phyloP scores from a whole-genome alignment of 2,329 filamentous ascomycete species.

The Aspergillus sp. region DNA sequence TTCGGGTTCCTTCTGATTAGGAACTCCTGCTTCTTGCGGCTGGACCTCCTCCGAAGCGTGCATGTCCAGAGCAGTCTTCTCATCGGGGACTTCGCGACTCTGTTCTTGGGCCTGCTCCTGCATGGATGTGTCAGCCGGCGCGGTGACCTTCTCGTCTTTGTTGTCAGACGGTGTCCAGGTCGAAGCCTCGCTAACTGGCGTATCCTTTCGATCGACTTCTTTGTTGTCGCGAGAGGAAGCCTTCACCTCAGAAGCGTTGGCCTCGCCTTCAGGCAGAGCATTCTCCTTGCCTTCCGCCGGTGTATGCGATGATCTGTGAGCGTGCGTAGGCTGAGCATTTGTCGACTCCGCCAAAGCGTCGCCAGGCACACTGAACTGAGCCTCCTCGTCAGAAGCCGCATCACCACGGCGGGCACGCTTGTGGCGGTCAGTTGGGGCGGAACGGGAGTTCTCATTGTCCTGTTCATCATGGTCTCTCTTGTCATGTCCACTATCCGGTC shows the following conservation, averaged over 20 bases:
- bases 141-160: slow-evolving; percentile 43
- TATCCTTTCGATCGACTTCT: slow-evolving; percentile 23
- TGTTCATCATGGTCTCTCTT: slow-evolving; percentile 35
- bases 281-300: slow-evolving; percentile 38
- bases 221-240: slow-evolving; percentile 43
- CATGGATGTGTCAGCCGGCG: slow-evolving; percentile 49
- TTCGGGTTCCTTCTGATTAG: slow-evolving; percentile 11
- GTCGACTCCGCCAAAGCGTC: slow-evolving; percentile 32
- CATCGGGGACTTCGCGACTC: slow-evolving; percentile 11
- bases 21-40: slow-evolving; percentile 5
- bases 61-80: slow-evolving; percentile 11
- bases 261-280: slow-evolving; percentile 38
- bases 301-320: slow-evolving; percentile 21
- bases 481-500: slow-evolving; percentile 52
- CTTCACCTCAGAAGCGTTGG: slow-evolving; percentile 25
- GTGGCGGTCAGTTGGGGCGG: slow-evolving; percentile 64
- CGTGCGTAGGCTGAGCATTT: slow-evolving; percentile 25
- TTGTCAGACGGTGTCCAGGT: slow-evolving; percentile 64
- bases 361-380: slow-evolving; percentile 63
- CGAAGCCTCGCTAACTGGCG: slow-evolving; percentile 37
- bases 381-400: slow-evolving; percentile 69
- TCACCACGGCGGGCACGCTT: slow-evolving; percentile 70
- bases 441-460: slow-evolving; percentile 61
- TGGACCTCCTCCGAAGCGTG: slow-evolving; percentile 11
- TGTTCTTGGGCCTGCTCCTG: slow-evolving; percentile 12